phyloP scores from a whole-genome alignment of 2,329 filamentous ascomycete genomes.

The Ophiostoma novo-ulmi region DNA sequence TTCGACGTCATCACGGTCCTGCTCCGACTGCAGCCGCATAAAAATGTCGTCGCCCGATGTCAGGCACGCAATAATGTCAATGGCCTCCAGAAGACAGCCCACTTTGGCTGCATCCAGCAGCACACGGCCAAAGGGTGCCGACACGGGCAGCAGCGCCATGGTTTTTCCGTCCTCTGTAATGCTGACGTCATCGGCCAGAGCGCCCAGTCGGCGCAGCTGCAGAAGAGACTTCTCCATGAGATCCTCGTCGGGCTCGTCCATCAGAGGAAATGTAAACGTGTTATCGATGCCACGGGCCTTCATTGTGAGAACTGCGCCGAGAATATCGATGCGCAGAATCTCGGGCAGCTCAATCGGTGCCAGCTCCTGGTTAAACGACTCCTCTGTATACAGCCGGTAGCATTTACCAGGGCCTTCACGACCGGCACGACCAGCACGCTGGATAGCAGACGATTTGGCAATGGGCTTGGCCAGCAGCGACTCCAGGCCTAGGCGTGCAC shows the following conservation, averaged over 20 bases:
- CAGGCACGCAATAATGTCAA: conserved; percentile 71
- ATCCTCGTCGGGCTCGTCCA: conserved; percentile 73
- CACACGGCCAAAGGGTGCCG: conserved; percentile 74
- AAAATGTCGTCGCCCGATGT: conserved; percentile 61
- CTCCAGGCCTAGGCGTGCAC: conserved; percentile 77
- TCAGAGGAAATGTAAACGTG: conserved; percentile 74
- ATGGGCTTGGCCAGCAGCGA: conserved; percentile 87
- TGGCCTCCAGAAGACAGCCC: conserved; percentile 72
- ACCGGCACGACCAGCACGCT: conserved; percentile 86
- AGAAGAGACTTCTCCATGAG: conserved; percentile 76
- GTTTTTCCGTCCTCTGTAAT: conserved; percentile 70
- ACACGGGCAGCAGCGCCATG: conserved; percentile 78
- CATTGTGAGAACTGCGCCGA: conserved; percentile 83
- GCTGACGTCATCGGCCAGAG: conserved; percentile 63
- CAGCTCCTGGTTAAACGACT: conserved; percentile 63
- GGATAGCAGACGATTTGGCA: conserved; percentile 87
- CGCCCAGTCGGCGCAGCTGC: conserved; percentile 72
- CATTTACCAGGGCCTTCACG: conserved; percentile 89
- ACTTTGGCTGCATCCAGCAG: conserved; percentile 71
- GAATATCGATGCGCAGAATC: conserved; percentile 83
- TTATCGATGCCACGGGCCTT: conserved; percentile 84
- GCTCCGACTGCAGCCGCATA: conserved; percentile 53
- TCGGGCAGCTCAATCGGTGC: conserved; percentile 71
- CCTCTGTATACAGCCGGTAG: conserved; percentile 80
- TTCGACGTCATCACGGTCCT: conserved; percentile 50